Base-by-base conservation (phyloP, 176 grass and related monocot species). In the Calamus simplicifolius region DNA sequence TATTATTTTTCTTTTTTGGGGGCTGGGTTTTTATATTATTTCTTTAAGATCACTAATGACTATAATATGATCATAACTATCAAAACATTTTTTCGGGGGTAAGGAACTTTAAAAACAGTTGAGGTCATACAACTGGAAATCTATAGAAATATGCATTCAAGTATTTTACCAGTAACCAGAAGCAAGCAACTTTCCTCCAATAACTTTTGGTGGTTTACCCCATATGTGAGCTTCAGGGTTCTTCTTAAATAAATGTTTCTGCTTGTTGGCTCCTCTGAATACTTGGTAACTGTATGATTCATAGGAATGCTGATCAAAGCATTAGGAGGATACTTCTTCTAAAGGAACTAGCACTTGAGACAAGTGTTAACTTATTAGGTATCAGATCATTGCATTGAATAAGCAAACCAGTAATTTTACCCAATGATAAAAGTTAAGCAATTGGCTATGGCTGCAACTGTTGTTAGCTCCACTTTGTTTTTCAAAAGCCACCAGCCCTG, bases 401-500 rank as follows among this genome's bases (percentile, higher is more conserved):
- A 58, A 81, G 19, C 12, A 54, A 61, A 62, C 19, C 27, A 18
- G 4, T 17, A 50, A 61, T 18, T 43, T 10, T 91, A 97, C 92
- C 92, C 93, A 59, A 82, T 75, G 35, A 97, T 13, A 58, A 97
- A 97, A 54, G 85, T 81, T 58, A 85, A 70, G 63, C 66, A 91
- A 75, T 86, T 88, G 62, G 70, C 69, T 66, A 83, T 15, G 18
- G 58, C 62, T 60, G 81, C 81, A 69, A 77, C 69, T 57, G 72
- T 76, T 50, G 84, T 62, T 49, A 88, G 69, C 70, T 88, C 81
- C 49, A 91, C 87, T 82, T 80, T 81, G 69, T 88, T 88, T 67
- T 50, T 64, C 53, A 91, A 70, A 88, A 91, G 87, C 93, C 93
- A 97, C 93, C 93, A 97, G 50, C 93, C 87, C 93, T 97, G 73